Base-by-base conservation (phyloP, 1,284 basidiomycete species). In the Porogramme epimiltina region DNA sequence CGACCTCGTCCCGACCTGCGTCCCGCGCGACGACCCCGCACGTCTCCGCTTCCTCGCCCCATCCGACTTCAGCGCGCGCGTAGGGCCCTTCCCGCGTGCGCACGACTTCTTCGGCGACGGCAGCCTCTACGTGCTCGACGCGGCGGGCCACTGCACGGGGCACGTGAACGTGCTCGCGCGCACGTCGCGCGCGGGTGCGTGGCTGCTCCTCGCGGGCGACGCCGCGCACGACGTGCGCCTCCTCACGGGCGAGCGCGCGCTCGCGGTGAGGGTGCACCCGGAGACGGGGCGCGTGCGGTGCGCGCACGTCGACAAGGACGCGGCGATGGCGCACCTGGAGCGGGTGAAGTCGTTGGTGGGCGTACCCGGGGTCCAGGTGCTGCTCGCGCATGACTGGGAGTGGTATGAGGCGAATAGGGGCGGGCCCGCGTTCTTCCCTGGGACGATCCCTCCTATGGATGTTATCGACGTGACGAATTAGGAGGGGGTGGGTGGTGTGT, bases 31-130 rank as follows among this genome's bases (percentile, higher is more conserved):
- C 76, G 67, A 58, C 46, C 61, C 47, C 46, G 52, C 28, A 45
- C 54, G 18, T 24, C 38, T 22, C 11, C 24, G 34, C n/a, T n/a
- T 24, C 31, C 18, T 23, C 4, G 39, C 24, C 6, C 56, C 52
- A 56, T 33, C 45, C 8, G 26, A 55, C 33, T 38, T 82, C 19
- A 34, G 46, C 36, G 22, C 44, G 1, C 33, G 34, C 16, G 26
- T 45, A 25, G 81, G 79, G 0, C 76, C 79, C 2, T 85, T 83
- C 63, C 74, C 76, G 10, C 72, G 66, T 39, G 75, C 77, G 6
- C 60, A 76, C 25, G 82, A 86, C 66, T 76, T 74, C 55, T 81
- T 76, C 59, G 75, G 73, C 9, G 84, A 86, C 55, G 83, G 82
- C 1, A 78, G 75, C 53, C 56, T 82, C 34, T 81, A 81, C 62